A percentile compares a stretch with the other conserved stretches of the same genome.
phyloP scores from a whole-genome alignment of 1,139 yeast genomes.

The Geotrichum restrictum region DNA sequence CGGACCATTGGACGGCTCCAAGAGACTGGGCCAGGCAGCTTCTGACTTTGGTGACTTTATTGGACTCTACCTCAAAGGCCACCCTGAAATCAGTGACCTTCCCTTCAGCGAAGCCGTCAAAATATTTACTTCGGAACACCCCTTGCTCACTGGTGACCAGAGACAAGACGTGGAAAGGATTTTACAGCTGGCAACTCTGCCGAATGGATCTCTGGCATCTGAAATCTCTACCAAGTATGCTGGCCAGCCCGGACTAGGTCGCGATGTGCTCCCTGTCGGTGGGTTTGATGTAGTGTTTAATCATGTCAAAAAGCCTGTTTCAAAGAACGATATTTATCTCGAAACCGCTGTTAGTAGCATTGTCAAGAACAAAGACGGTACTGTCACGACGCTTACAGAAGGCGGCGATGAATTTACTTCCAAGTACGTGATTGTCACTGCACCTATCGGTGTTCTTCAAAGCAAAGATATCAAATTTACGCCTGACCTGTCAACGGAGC shows the following conservation, averaged over 20 bases:
- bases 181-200: slow-evolving; percentile 58
- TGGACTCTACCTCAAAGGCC: slow-evolving; percentile 35
- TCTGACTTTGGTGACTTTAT: slow-evolving; percentile 60
- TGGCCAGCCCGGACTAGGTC: slow-evolving; percentile 77
- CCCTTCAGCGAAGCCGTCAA: slow-evolving; percentile 51
- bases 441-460: slow-evolving; percentile 66
- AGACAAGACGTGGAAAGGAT: slow-evolving; percentile 47
- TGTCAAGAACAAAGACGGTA: slow-evolving; percentile 22
- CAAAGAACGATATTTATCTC: slow-evolving; percentile 43
- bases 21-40: slow-evolving; percentile 46
- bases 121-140: slow-evolving; percentile 47
- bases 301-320: slow-evolving; percentile 37
- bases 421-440: slow-evolving; percentile 61
- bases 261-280: slow-evolving; percentile 86
- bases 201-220: slow-evolving; percentile 65
- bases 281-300: slow-evolving; percentile 46
- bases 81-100: slow-evolving; percentile 39
- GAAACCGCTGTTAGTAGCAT: slow-evolving; percentile 49
- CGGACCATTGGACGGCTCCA: slow-evolving; percentile 36
- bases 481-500: slow-evolving; percentile 21
- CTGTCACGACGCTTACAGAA: slow-evolving; percentile 32
- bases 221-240: slow-evolving; percentile 26
- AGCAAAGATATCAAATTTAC: slow-evolving; percentile 51
- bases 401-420: slow-evolving; percentile 38
- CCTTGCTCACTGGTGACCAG: slow-evolving; percentile 45